These are phyloP conservation scores for Hippophae tibetana DNA, from an alignment of 306 rosid species.

Conservation along the genomic window DNA sequence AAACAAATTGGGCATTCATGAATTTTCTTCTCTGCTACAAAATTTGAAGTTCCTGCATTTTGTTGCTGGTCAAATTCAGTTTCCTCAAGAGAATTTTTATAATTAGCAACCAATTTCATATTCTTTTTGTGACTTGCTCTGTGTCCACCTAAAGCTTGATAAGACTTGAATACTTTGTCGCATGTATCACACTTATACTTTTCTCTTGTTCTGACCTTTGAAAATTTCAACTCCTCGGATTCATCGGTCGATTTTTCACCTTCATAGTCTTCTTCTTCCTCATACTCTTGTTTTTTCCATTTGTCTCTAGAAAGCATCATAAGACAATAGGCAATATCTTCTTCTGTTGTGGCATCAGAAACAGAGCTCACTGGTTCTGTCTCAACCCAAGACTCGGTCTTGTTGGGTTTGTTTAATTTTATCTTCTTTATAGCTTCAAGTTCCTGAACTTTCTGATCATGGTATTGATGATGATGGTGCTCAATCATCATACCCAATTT, in stretches of 20 bases:
- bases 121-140: constrained; percentile 91
- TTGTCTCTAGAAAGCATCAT: constrained; percentile 78
- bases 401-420: constrained; percentile 11
- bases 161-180: constrained; percentile 64
- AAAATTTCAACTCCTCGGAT: constrained; percentile 35
- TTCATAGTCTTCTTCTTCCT: constrained; percentile 19
- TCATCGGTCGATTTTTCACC: constrained; percentile 35
- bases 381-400: constrained; percentile 41
- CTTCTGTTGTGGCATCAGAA: constrained; percentile 65
- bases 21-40: constrained; percentile 33
- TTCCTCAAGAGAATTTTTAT: neutral
- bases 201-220: constrained; percentile 26
- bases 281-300: constrained; percentile 33
- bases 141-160: constrained; percentile 90
- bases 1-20: constrained; percentile 80
- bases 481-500: constrained; percentile 15
- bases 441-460: constrained; percentile 11
- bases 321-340: constrained; percentile 71
- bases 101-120: constrained; percentile 15
- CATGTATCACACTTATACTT: constrained; percentile 92
- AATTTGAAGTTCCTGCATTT: constrained; percentile 18
- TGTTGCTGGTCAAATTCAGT: constrained; percentile 9
- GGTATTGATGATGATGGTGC: constrained; percentile 1
- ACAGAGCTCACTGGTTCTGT: constrained; percentile 62
- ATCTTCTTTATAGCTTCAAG: constrained; percentile 18